These are phyloP conservation scores for Amniculicola lignicola DNA, from an alignment of 495 filamentous ascomycete species.

Conservation along the genomic window DNA sequence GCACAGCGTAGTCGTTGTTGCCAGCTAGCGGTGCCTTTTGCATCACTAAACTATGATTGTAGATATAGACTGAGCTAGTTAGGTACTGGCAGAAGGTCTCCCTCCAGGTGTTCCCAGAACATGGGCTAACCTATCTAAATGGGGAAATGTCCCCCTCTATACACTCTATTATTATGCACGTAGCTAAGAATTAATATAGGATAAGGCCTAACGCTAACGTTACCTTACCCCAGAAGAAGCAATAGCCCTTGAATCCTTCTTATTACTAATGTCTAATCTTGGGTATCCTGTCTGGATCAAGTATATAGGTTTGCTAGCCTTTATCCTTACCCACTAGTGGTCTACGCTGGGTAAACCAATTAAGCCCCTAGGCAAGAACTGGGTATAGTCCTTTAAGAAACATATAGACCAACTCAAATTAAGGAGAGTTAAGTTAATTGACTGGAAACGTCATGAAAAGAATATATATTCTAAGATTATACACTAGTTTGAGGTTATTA, in stretches of 20 bases:
- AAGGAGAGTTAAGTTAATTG: slow-evolving; percentile 24
- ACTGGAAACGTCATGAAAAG: slow-evolving; percentile 30
- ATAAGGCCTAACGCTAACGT: background rate
- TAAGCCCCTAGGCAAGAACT: slow-evolving; percentile 15
- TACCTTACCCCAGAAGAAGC: background rate
- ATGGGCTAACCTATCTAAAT: background rate
- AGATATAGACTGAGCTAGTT: background rate
- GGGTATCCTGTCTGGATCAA: background rate
- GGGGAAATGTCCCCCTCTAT: background rate
- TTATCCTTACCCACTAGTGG: background rate
- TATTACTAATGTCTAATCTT: slow-evolving; percentile 2
- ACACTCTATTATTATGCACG: background rate
- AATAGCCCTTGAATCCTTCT: background rate
- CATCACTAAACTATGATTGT: too few relatives aligned
- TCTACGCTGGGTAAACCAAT: background rate
- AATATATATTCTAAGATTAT: slow-evolving; percentile 42
- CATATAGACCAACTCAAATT: slow-evolving; percentile 24
- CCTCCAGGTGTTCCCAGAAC: background rate
- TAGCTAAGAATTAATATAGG: background rate
- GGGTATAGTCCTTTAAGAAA: background rate
- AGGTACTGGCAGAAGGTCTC: background rate
- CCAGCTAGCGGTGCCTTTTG: too few relatives aligned
- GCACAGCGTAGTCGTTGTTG: too few relatives aligned
- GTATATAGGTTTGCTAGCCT: slow-evolving; percentile 1
- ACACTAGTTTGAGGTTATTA: slow-evolving; percentile 35